Evolutionary conservation across 345 rosid species (phyloP).

Genomic region (Orychophragmus violaceus): DNA sequence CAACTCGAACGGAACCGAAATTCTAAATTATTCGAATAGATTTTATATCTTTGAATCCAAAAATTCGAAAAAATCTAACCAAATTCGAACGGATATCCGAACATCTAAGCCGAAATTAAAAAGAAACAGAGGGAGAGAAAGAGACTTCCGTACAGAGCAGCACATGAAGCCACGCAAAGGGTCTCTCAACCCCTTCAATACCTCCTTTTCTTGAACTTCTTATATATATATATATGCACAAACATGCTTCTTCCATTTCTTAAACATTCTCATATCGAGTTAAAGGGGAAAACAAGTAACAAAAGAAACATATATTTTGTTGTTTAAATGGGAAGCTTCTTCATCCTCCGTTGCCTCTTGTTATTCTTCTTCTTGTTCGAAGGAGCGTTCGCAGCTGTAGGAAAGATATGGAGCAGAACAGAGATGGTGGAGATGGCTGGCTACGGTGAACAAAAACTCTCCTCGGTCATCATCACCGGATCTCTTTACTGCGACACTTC

Average conservation of each 20-base stretch:
- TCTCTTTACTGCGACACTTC: slow-evolving; percentile 23
- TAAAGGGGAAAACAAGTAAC: not conserved
- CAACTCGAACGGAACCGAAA: too few relatives aligned
- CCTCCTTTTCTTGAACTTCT: slow-evolving; percentile 15
- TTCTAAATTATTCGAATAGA: too few relatives aligned
- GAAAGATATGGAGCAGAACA: slow-evolving; percentile 22
- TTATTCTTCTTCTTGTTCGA: slow-evolving; percentile 17
- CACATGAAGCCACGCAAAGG: slow-evolving; percentile 29
- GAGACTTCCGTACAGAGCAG: slow-evolving; percentile 11
- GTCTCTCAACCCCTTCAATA: slow-evolving; percentile 2
- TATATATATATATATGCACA: slow-evolving; percentile 9
- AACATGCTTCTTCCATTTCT: slow-evolving; percentile 23
- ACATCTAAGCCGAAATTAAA: too few relatives aligned
- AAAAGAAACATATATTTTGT: not conserved
- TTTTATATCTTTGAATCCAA: too few relatives aligned
- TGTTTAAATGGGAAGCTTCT: slow-evolving; percentile 8
- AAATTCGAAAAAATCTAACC: too few relatives aligned
- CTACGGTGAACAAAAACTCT: slow-evolving; percentile 33
- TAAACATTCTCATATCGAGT: not conserved
- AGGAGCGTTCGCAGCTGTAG: slow-evolving; percentile 31
- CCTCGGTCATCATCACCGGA: slow-evolving; percentile 27
- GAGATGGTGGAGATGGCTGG: slow-evolving; percentile 33
- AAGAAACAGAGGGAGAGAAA: too few relatives aligned
- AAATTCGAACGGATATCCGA: too few relatives aligned
- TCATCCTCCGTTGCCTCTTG: slow-evolving; percentile 29